Evolutionary conservation across 345 rosid genomes (phyloP).

Genomic region (Anacardium occidentale): DNA sequence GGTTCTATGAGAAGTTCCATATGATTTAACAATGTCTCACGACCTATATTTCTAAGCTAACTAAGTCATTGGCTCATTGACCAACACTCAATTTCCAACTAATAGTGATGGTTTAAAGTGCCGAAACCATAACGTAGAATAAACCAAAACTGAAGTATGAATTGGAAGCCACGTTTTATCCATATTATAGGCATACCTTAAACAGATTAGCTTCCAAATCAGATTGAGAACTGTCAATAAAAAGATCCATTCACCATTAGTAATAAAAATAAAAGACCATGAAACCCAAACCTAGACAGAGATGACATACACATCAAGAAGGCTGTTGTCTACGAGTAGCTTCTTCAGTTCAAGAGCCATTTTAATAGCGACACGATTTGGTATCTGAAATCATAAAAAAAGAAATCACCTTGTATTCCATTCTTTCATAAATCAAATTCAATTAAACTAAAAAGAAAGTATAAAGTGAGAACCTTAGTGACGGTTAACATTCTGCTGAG

Average conservation of each 20-base stretch:
- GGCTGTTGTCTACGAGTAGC: slow-evolving; percentile 95
- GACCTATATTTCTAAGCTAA: not conserved
- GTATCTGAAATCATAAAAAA: slow-evolving; percentile 56
- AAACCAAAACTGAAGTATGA: not conserved
- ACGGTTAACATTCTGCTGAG: slow-evolving; percentile 96
- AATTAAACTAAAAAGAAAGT: not conserved
- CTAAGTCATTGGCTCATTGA: not conserved
- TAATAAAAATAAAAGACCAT: not conserved
- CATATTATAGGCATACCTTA: slow-evolving; percentile 45
- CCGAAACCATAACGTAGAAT: too few species aligned
- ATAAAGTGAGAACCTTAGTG: slow-evolving; percentile 60
- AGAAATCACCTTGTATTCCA: not conserved
- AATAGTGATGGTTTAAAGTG: not conserved
- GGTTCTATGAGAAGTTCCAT: slow-evolving; percentile 15
- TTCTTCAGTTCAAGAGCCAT: slow-evolving; percentile 96
- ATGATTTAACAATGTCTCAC: not conserved
- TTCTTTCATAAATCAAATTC: too few species aligned
- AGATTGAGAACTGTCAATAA: slow-evolving; percentile 72
- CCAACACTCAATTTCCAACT: not conserved
- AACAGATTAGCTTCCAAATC: slow-evolving; percentile 91
- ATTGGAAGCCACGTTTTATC: not conserved
- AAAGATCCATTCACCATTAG: slow-evolving; percentile 8
- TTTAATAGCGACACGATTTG: slow-evolving; percentile 94
- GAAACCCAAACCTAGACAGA: not conserved
- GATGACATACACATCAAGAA: slow-evolving; percentile 83